Evolutionary conservation across 1,284 basidiomycete species (phyloP), one percentile per base, ranked within the genome.

Genomic region (Apiotrichum porosum): DNA sequence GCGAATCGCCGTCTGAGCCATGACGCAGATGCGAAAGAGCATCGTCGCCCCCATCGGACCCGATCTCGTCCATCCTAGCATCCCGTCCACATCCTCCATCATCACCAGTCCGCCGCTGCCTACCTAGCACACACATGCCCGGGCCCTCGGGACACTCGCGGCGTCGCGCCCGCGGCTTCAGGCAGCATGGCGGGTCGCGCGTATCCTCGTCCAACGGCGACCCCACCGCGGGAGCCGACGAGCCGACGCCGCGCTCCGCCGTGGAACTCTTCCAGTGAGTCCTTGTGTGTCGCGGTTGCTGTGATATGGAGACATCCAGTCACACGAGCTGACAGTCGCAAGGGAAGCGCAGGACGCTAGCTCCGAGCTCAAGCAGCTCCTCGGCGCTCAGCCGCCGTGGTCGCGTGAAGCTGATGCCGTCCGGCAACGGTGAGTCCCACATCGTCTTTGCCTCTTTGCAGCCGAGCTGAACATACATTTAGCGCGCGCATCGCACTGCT

Each of bases 351-450:
- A 57, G 32, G 47, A 47, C 17, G 49, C 50, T 3, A 47, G 47
- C 9, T 42, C 39, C n/a, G 51, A 51, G 73, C 81, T 47, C 26
- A 59, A 59, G 47, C 21, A 13, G 13, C 33, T 52, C 26, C 76
- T 90, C 46, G 84, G 83, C 67, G 77, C 75, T 42, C 81, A 80
- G 52, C 82, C 86, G 49, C 86, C 88, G 39, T 89, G 84, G 79
- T 83, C 86, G 55, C 84, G 78, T 65, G 86, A 91, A 52, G 82
- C 90, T 38, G 90, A 94, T 61, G 83, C 84, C 54, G 81, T 83
- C 66, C 79, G 90, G 61, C 86, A 87, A 74, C 83, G 82, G 90
- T 90, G 70, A 73, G 85, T 52, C 21, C 57, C 1, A 22, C 14
- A 6, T 38, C 15, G 9, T 24, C 24, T 35, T 45, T 21, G 34